A percentile compares a stretch with the other conserved stretches of the same genome.
phyloP scores from a whole-genome alignment of 345 rosid species.

The Carallia pectinifolia region DNA sequence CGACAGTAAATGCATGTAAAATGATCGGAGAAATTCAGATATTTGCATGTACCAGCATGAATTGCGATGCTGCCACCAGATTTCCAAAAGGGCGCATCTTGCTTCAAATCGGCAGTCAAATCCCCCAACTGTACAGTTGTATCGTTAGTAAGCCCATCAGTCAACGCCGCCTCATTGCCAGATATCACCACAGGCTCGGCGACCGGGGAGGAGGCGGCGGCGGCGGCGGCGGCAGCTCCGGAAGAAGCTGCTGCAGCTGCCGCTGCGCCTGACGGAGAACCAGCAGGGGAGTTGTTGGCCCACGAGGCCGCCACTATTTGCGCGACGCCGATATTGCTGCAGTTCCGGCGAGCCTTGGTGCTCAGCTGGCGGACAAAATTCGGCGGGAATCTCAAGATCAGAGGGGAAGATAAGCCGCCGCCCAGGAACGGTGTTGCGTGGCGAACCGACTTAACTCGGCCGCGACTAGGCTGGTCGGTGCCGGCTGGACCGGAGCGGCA shows the following conservation, averaged over 20 bases:
- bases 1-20: too few species aligned
- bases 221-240: conserved; percentile 41
- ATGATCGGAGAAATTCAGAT: too few species aligned
- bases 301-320: conserved; percentile 98
- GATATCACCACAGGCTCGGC: conserved; percentile 37
- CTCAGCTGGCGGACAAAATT: conserved; percentile 97
- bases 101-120: conserved; percentile 23
- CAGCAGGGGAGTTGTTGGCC: conserved; percentile 58
- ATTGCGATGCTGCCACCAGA: conserved; percentile 85
- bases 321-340: conserved; percentile 99
- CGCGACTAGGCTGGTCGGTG: conserved; percentile 22
- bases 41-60: conserved; percentile 72
- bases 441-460: conserved; percentile 17
- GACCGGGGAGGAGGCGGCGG: conserved; percentile 42
- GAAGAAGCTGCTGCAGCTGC: conserved; percentile 43
- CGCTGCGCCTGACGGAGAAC: conserved; percentile 52
- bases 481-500: conserved; percentile 33
- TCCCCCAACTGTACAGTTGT: conserved; percentile 47
- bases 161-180: conserved; percentile 36
- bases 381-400: conserved; percentile 85
- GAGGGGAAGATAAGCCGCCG: conserved; percentile 52
- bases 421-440: conserved; percentile 9
- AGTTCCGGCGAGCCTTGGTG: conserved; percentile 92
- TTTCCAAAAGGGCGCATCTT: conserved; percentile 57
- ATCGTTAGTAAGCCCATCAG: conserved; percentile 9